Conservation (phyloP, 2,329 filamentous ascomycete genomes). For the Amauroascus verrucosus region DNA sequence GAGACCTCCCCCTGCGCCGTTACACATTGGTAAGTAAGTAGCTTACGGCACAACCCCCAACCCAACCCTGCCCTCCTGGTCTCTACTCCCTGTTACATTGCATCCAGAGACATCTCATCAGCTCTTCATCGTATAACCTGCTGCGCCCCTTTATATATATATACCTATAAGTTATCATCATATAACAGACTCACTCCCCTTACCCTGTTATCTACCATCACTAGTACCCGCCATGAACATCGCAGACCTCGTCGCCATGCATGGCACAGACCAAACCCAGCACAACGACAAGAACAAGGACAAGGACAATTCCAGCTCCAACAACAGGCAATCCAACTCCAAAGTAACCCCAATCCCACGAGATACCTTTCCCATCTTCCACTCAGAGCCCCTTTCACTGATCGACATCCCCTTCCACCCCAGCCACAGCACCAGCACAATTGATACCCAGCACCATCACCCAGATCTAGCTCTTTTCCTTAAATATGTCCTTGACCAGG, state of each 20-base stretch:
- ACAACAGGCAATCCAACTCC: background rate
- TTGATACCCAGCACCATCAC: background rate
- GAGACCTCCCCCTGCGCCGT: background rate
- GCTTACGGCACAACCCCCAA: no score
- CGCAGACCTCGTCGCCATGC: background rate
- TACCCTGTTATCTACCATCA: no score
- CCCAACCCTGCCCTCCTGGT: no score
- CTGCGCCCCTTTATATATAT: no score
- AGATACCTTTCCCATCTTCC: constrained; percentile 1
- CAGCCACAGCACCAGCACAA: background rate
- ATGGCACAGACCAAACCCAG: background rate
- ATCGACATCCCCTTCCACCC: constrained; percentile 1
- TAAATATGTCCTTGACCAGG: constrained; percentile 1
- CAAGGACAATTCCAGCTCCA: no score
- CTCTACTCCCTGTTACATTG: background rate
- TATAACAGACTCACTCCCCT: no score
- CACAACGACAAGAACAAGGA: no score
- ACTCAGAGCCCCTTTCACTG: background rate
- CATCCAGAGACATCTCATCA: background rate
- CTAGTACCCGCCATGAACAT: background rate
- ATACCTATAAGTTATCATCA: background rate
- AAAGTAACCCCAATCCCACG: background rate
- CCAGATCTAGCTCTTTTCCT: constrained; percentile 1
- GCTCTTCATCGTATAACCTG: no score
- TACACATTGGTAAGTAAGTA: background rate